Base-by-base conservation (phyloP, 73 alveolate genomes). In the Tetrahymena elliotti region DNA sequence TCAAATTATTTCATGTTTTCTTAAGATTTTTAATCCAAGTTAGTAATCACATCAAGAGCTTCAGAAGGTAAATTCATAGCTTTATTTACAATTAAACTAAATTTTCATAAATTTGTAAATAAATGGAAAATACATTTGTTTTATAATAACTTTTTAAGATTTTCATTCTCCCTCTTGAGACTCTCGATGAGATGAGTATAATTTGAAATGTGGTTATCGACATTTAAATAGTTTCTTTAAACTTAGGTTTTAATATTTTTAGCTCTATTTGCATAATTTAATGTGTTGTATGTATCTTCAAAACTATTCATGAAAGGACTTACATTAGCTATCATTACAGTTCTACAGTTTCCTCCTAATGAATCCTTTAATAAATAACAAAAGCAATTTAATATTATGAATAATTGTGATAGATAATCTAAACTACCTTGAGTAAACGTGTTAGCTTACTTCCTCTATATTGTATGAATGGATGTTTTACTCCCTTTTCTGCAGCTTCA, bases 231-330 rank as follows among this genome's bases (percentile, higher is more conserved):
- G 96, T 99, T 99, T 94, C 99, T 97, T 83, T 97, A 95, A 12
- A 98, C 99, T 16, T 96, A 94, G n/a, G 99, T 99, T 96, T 99
- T 99, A 92, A 99, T 99, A 97, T 99, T 99, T 96, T 99, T 99
- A 68, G 99, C 99, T 93, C 99, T 97, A 97, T 99, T 99, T 38
- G 99, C 99, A 97, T 99, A 99, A 93, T 99, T 99, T 92, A 99
- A 96, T 18, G 99, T 99, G 96, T 99, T 99, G 96, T 98, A 97
- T 31, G 99, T 99, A 95, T 99, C 99, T 96, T 99, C 99, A 97
- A 96, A 98, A 93, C 98, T 83, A 54, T 94, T 95, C 31, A 96
- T 96, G 83, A 99, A 92, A 33, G 99, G 99, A 18, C 99, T 93
- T 37, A 99, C 98, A 95, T 99, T 99, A 12, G 99, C 99, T 20